Evolutionary conservation across 139 green algal species (phyloP).

Genomic region (Haematococcus lacustris): DNA sequence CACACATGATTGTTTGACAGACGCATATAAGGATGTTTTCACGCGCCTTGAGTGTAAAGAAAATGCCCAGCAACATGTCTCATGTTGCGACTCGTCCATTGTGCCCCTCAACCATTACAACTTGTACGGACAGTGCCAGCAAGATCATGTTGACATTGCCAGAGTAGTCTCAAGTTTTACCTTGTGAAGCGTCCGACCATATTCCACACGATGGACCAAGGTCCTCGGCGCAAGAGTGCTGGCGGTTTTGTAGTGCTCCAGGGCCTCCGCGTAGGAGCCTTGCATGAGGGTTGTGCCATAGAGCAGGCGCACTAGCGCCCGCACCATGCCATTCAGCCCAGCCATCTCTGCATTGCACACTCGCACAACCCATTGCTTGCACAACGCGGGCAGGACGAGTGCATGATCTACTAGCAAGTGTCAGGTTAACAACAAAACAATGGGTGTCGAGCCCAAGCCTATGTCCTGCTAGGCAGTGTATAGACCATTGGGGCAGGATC

Average conservation of each 20-base stretch:
- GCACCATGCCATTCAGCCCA: conserved; percentile 4
- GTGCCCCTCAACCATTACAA: background rate
- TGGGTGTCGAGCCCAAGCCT: too few relatives aligned
- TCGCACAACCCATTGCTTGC: too few relatives aligned
- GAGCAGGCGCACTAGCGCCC: conserved; percentile 14
- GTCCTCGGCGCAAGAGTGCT: background rate
- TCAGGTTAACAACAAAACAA: too few relatives aligned
- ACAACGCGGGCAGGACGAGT: too few relatives aligned
- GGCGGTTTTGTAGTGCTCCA: conserved; percentile 11
- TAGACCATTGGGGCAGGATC: too few relatives aligned
- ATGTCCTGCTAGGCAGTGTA: too few relatives aligned
- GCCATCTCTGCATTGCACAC: conserved; percentile 24
- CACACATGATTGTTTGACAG: background rate
- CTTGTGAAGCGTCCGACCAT: conserved; percentile 15
- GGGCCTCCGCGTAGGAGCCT: conserved; percentile 1
- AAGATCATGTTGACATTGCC: background rate
- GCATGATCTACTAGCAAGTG: too few relatives aligned
- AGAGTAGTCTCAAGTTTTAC: background rate
- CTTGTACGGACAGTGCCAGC: background rate
- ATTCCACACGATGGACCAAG: conserved; percentile 19
- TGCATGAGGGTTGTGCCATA: conserved; percentile 20
- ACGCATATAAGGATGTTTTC: background rate
- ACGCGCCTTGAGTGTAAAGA: background rate
- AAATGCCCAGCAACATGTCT: background rate
- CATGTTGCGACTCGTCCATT: background rate